Evolutionary conservation across 768 basidiomycete species (phyloP), one percentile per base, ranked within the genome.

Genomic region (Podaxis sp.): DNA sequence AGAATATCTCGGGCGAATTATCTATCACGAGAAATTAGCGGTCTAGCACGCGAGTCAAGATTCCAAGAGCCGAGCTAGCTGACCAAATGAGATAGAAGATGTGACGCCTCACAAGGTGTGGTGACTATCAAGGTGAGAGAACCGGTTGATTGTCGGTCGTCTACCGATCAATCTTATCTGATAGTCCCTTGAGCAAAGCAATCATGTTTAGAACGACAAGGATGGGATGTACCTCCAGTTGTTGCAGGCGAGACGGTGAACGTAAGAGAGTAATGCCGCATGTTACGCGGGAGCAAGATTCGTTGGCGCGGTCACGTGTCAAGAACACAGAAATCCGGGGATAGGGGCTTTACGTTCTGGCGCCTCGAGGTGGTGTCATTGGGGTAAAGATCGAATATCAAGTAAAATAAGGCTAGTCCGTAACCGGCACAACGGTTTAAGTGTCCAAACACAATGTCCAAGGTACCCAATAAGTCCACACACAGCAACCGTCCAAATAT

Each of bases 161-260:
- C 15, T 28, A 19, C 53, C 17, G 36, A 38, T 55, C 6, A 48
- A 54, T 55, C 53, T 62, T 62, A 55, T 62, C 61, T 62, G 61
- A 62, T 55, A 38, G 44, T 8, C 22, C 12, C 30, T 24, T 52
- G 26, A 36, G 33, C 58, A 38, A 30, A 8, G 15, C 11, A 39
- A 19, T 11, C 22, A 38, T 56, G 39, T 56, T 15, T 19, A 36
- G 19, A 19, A 38, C 4, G 36, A 24, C 19, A 33, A 33, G 52
- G 24, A 44, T 44, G n/a, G 9, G n/a, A 55, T 55, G 11, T 55
- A 38, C 53, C 53, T 38, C 36, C 33, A 5, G 40, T 11, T 2
- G 6, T 2, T 42, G 40, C 12, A n/a, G 40, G 17, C 15, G 17
- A 42, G 40, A 42, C 15, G 4, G 12, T 15, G 40, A 42, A 42